Evolutionary conservation across 2,329 filamentous ascomycete species (phyloP).

Genomic region (Teratosphaeria zuluensis): DNA sequence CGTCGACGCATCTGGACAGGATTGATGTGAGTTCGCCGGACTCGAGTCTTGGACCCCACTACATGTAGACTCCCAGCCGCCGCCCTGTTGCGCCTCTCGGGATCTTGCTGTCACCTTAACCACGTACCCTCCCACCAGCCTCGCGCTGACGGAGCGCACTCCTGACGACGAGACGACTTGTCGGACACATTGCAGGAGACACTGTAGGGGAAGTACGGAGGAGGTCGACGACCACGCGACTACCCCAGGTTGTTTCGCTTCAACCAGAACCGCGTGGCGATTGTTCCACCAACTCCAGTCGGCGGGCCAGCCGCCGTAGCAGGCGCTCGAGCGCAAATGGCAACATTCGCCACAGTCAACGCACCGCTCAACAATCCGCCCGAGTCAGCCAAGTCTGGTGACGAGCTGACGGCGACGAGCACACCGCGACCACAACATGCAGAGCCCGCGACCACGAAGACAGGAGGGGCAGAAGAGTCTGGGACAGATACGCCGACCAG

Average conservation of each 20-base stretch:
- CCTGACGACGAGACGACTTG: neutral
- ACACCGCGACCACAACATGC: constrained; percentile 42
- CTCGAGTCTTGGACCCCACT: neutral
- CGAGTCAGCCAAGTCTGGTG: constrained; percentile 37
- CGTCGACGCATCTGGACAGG: neutral
- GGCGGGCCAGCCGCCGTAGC: constrained; percentile 2
- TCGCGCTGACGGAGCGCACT: neutral
- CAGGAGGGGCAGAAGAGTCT: constrained; percentile 28
- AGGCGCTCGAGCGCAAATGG: constrained; percentile 15
- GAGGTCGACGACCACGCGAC: neutral
- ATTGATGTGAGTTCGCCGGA: neutral
- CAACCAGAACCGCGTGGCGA: constrained; percentile 1
- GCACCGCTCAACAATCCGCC: constrained; percentile 22
- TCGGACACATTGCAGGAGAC: neutral
- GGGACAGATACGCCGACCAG: constrained; percentile 55
- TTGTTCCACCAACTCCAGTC: constrained; percentile 9
- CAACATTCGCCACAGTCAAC: constrained; percentile 31
- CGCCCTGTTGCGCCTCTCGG: neutral
- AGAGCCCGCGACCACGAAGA: constrained; percentile 27
- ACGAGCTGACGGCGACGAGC: constrained; percentile 45
- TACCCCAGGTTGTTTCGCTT: neutral
- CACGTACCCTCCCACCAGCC: neutral
- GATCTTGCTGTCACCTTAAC: neutral
- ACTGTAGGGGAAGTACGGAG: neutral
- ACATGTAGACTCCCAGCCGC: neutral